These are phyloP conservation scores for Geotrichum histeridarum DNA, from an alignment of 1,139 yeast species.

Conservation along the genomic window DNA sequence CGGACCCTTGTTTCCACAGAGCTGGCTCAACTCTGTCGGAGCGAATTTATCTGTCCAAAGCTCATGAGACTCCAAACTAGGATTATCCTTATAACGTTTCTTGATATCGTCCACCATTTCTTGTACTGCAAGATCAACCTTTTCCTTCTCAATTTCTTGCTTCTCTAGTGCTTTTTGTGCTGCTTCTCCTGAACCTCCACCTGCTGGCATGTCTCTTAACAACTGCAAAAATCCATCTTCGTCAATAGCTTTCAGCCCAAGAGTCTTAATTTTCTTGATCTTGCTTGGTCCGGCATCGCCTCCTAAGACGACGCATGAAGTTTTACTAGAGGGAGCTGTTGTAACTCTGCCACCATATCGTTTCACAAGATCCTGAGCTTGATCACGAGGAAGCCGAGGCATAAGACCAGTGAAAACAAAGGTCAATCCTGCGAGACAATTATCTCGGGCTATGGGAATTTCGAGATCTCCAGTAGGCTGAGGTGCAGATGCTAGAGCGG, in stretches of 20 bases:
- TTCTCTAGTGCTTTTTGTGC: conserved; percentile 71
- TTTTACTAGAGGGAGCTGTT: conserved; percentile 76
- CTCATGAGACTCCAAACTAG: conserved; percentile 1
- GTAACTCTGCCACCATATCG: conserved; percentile 91
- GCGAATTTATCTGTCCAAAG: conserved; percentile 95
- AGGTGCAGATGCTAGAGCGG: conserved; percentile 29
- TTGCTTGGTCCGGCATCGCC: conserved; percentile 98
- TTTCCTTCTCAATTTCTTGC: conserved; percentile 59
- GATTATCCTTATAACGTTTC: conserved; percentile 28
- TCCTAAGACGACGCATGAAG: conserved; percentile 86
- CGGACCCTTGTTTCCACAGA: conserved; percentile 86
- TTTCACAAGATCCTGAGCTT: conserved; percentile 71
- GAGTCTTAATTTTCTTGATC: conserved; percentile 67
- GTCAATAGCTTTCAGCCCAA: conserved; percentile 72
- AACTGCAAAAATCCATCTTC: conserved; percentile 81
- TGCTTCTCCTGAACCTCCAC: conserved; percentile 77
- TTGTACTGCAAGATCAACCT: conserved; percentile 46
- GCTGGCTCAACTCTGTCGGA: conserved; percentile 65
- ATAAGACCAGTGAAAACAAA: conserved; percentile 90
- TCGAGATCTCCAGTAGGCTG: conserved; percentile 34
- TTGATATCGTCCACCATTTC: conserved; percentile 41
- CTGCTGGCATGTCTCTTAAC: conserved; percentile 76
- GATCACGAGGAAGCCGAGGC: conserved; percentile 72
- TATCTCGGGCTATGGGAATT: conserved; percentile 74
- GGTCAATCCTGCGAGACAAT: conserved; percentile 80